Evolutionary conservation across 177 flowering plant genomes (phyloP), one percentile per base, ranked within the genome.

Genomic region (Vitis hybrid): DNA sequence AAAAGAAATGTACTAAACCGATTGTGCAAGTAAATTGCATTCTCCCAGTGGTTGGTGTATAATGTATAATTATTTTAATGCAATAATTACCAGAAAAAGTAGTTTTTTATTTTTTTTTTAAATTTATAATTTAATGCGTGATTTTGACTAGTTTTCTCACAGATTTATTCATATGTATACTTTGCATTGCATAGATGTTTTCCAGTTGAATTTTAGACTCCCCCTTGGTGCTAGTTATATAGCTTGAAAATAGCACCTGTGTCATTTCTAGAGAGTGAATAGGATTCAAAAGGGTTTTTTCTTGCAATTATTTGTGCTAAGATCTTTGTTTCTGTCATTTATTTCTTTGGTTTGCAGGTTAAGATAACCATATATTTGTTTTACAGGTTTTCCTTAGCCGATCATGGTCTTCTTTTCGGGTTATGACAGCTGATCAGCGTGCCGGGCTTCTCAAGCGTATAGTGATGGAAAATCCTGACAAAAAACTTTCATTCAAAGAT

Each of bases 391-490:
- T 84, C 70, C 72, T 48, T 77, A 67, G 18, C 31, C 84, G 89
- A 12, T 86, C 99, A 50, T 95, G 99, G 98, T 76, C 93, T 61
- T 82, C 97, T 51, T 73, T 74, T 63, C 90, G 90, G 60, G 87
- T 88, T 59, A 90, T 95, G 91, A 82, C 97, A 59, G 92, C 94
- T 66, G 94, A 86, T 29, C 97, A 93, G 76, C 93, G 98, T 65
- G 86, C 86, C 67, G 82, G 85, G 80, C 90, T 95, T 67, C 75
- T 82, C 55, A 86, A 90, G 78, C 87, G 82, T 65, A 61, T 94
- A 19, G 62, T 72, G 63, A 83, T 62, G 67, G 86, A 84, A 58
- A 79, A 76, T 67, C 77, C 72, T 15, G 57, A 77, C 57, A 82
- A 80, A 74, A 91, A 85, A 70, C 85, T 94, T 64, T 74, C 95